Base-by-base conservation (phyloP, 805 yeast species). In the Debaryomyces prosopidis region DNA sequence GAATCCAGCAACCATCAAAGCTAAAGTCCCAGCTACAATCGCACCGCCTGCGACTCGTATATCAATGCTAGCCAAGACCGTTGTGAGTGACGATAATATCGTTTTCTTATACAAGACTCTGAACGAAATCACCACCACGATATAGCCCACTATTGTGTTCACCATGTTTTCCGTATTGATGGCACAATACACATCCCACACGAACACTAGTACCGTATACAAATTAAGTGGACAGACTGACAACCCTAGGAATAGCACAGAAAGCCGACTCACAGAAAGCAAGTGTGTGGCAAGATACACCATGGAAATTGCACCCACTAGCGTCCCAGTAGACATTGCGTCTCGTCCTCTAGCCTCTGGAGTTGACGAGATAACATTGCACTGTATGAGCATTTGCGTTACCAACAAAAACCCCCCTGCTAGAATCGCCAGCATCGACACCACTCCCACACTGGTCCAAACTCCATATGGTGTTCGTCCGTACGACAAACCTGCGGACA, bases 171-270 rank as follows among this genome's bases (percentile, higher is more conserved):
- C 30, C 30, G 31, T 41, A 23, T 46, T 40, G 30, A 42, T 48
- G 8, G 49, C 47, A n/a, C 31, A 39, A 39, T 51, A 60, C 8
- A 60, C 16, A 40, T 69, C 73, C 20, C 53, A 52, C 3, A 63
- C 23, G 30, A 66, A 54, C 20, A 62, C 58, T 18, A 60, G 17
- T n/a, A 60, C 53, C 6, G 72, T 62, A 47, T 60, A 63, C n/a
- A 60, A 42, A 40, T 68, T 69, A 58, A 58, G 57, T 8, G 47
- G 53, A 44, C 60, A 59, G 43, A 66, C 45, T 44, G 60, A 68
- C 15, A 68, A 49, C 11, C 72, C 68, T 34, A 68, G 50, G 20
- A 45, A 53, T 18, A 66, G 38, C 27, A 63, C 61, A 1, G 68
- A 48, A 1, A 60, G 49, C 10, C 71, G 50, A 15, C 57, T 52